Conservation (phyloP, 129 eudicot genomes). For the Flaveria bidentis region DNA sequence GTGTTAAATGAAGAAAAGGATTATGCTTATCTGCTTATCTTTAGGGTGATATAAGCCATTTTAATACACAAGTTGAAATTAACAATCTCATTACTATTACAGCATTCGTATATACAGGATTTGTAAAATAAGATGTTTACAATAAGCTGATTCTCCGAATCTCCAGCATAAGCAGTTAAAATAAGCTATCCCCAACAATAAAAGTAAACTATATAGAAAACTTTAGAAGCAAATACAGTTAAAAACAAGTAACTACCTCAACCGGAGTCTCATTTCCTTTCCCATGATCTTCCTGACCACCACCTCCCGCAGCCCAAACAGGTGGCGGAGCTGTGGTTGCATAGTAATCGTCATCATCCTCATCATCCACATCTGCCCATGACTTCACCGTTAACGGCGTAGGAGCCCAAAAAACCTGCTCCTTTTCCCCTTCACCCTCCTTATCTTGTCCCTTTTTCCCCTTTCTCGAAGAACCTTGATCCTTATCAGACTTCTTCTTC, state of each 20-base stretch:
- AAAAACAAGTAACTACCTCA: conserved; percentile 27
- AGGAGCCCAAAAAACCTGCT: conserved; percentile 80
- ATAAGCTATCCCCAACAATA: background rate
- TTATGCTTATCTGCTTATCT: background rate
- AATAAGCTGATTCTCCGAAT: background rate
- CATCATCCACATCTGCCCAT: conserved; percentile 97
- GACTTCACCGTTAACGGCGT: conserved; percentile 66
- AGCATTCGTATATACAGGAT: too few relatives aligned
- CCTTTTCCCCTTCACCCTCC: conserved; percentile 44
- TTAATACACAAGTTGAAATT: background rate
- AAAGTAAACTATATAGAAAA: background rate
- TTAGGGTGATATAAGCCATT: background rate
- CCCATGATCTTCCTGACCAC: conserved; percentile 43
- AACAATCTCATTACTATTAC: background rate
- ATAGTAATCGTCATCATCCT: conserved; percentile 88
- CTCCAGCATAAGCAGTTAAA: background rate
- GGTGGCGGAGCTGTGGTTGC: conserved; percentile 75
- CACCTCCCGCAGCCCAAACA: conserved; percentile 60
- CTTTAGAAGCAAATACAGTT: conserved; percentile 19
- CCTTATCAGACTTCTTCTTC: conserved; percentile 84
- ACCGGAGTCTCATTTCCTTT: conserved; percentile 49
- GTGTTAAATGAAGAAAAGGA: background rate
- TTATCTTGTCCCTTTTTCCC: conserved; percentile 49
- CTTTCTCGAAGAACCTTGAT: conserved; percentile 39
- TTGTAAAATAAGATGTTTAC: background rate